These are phyloP conservation scores for Physcomitrium patens DNA, from an alignment of 225 moss, liverwort and hornwort species.

Conservation along the genomic window DNA sequence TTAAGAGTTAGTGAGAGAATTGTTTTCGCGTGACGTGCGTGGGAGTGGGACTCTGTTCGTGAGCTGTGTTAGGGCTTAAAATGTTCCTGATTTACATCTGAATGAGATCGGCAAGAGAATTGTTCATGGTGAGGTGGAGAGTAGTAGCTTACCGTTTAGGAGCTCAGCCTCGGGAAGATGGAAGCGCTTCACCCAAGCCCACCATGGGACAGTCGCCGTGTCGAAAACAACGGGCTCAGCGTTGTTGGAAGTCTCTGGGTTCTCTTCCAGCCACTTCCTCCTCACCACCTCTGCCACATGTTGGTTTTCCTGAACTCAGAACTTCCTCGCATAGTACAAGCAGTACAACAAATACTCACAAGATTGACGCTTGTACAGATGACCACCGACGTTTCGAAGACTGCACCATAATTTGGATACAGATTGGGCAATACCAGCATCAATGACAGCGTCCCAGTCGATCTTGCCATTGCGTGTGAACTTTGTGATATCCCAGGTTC, in stretches of 20 bases:
- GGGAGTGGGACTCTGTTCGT: too few relatives aligned
- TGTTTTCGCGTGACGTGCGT: too few relatives aligned
- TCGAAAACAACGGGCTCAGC: constrained; percentile 85
- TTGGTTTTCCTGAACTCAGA: neutral
- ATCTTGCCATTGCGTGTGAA: constrained; percentile 77
- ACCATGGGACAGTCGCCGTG: constrained; percentile 88
- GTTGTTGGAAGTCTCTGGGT: constrained; percentile 81
- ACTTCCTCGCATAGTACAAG: neutral
- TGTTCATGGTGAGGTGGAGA: neutral
- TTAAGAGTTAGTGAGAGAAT: neutral
- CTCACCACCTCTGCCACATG: constrained; percentile 72
- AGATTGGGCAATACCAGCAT: constrained; percentile 62
- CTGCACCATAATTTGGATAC: neutral
- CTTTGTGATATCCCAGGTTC: constrained; percentile 85
- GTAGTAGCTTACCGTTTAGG: constrained; percentile 61
- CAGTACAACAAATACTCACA: neutral
- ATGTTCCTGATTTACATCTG: too few relatives aligned
- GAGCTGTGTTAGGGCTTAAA: too few relatives aligned
- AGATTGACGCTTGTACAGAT: neutral
- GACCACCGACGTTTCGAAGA: neutral
- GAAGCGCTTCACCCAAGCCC: constrained; percentile 99
- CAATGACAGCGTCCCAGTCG: constrained; percentile 89
- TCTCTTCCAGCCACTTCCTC: constrained; percentile 87
- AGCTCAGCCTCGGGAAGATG: constrained; percentile 97
- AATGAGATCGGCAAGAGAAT: too few relatives aligned